phyloP scores from a whole-genome alignment of 495 filamentous ascomycete genomes.

The Pseudomonodictys pantanalensis region DNA sequence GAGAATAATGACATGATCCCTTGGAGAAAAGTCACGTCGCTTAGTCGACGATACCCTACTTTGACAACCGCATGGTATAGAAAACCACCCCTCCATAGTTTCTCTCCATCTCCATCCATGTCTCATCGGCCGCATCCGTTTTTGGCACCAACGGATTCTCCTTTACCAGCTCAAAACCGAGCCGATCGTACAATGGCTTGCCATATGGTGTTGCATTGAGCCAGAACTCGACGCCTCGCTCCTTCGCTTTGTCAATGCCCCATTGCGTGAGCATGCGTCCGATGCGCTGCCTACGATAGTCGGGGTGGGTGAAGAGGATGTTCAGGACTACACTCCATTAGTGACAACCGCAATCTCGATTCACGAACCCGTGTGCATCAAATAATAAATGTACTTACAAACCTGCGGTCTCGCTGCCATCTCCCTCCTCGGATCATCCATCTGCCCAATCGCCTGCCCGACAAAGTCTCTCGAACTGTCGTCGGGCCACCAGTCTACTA shows the following conservation, averaged over 20 bases:
- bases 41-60: background rate
- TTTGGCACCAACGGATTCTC: conserved; percentile 20
- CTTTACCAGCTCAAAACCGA: conserved; percentile 6
- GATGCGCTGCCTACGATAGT: conserved; percentile 1
- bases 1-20: no score
- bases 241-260: background rate
- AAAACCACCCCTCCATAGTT: background rate
- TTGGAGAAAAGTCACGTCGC: no score
- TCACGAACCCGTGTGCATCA: no score
- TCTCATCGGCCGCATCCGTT: background rate
- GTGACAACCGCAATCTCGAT: no score
- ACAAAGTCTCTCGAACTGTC: background rate
- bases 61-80: background rate
- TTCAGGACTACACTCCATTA: background rate
- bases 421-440: background rate
- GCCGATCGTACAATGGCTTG: conserved; percentile 1
- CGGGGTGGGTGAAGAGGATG: conserved; percentile 11
- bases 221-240: conserved; percentile 2
- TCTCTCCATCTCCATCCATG: background rate
- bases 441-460: background rate
- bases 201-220: conserved; percentile 3
- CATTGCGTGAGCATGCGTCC: conserved; percentile 1
- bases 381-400: background rate
- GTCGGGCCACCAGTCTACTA: conserved; percentile 2
- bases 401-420: background rate